Conservation (phyloP, 805 yeast species). For the Scheffersomyces stipitis region DNA sequence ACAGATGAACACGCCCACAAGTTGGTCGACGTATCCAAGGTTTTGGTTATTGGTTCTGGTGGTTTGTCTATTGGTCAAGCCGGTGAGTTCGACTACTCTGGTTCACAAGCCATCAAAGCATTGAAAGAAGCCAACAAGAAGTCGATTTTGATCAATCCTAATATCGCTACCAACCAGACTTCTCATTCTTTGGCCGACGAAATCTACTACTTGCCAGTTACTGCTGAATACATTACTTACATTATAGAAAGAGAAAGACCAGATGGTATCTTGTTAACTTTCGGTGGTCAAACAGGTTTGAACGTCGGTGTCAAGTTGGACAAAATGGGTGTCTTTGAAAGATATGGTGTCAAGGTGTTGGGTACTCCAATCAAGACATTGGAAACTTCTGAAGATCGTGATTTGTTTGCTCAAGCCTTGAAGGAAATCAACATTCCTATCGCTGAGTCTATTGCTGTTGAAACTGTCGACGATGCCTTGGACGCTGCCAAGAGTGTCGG, state of each 20-base stretch:
- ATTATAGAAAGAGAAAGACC: constrained; percentile 96
- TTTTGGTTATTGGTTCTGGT: constrained; percentile 93
- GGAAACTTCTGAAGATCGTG: constrained; percentile 97
- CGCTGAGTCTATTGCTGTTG: constrained; percentile 96
- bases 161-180: constrained; percentile 95
- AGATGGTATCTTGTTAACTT: constrained; percentile 92
- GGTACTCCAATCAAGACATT: constrained; percentile 97
- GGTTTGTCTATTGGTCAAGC: constrained; percentile 98
- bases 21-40: constrained; percentile 82
- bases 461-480: constrained; percentile 88
- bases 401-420: constrained; percentile 89
- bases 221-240: constrained; percentile 93
- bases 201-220: constrained; percentile 92
- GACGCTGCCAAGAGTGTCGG: constrained; percentile 87
- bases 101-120: constrained; percentile 97
- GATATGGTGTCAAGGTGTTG: constrained; percentile 88
- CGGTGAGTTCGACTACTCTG: constrained; percentile 96
- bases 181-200: constrained; percentile 95
- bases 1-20: constrained; percentile 60
- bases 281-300: constrained; percentile 98
- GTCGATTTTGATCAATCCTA: constrained; percentile 89
- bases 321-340: constrained; percentile 88
- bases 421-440: constrained; percentile 94
- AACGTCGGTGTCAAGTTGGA: constrained; percentile 95
- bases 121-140: constrained; percentile 83